Evolutionary conservation across 1,139 yeast genomes (phyloP).

Genomic region (Zygotorulaspora mrakii): DNA sequence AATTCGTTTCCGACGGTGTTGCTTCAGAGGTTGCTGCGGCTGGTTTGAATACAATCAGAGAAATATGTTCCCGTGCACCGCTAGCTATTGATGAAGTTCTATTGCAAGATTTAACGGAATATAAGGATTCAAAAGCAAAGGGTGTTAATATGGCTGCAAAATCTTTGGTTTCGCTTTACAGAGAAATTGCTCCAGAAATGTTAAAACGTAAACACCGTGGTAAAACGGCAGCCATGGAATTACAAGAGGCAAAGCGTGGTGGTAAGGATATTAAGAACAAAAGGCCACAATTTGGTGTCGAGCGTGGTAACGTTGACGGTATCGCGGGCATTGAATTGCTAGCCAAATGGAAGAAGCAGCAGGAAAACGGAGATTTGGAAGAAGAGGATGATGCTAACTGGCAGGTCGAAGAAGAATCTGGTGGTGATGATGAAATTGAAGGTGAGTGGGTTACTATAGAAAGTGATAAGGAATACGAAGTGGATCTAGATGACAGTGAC

Average conservation of each 20-base stretch:
- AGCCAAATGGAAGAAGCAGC: constrained; percentile 68
- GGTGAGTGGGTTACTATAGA: constrained; percentile 56
- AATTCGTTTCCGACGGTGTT: constrained; percentile 96
- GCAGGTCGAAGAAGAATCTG: constrained; percentile 51
- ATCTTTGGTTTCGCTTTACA: constrained; percentile 75
- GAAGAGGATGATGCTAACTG: constrained; percentile 61
- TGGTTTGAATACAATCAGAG: constrained; percentile 91
- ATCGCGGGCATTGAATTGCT: constrained; percentile 89
- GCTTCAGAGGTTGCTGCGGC: constrained; percentile 98
- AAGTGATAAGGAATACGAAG: constrained; percentile 51
- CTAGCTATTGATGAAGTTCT: constrained; percentile 83
- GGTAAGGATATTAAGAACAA: constrained; percentile 31
- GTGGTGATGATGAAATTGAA: constrained; percentile 43
- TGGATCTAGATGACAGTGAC: constrained; percentile 45
- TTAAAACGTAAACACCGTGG: constrained; percentile 86
- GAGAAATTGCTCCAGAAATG: constrained; percentile 97
- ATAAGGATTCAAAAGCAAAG: constrained; percentile 89
- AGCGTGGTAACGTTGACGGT: constrained; percentile 53
- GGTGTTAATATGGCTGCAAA: constrained; percentile 94
- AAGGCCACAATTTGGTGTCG: constrained; percentile 70
- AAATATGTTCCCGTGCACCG: constrained; percentile 88
- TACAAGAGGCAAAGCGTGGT: constrained; percentile 52
- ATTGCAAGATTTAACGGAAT: constrained; percentile 83
- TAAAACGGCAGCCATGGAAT: constrained; percentile 77
- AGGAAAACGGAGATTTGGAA: constrained; percentile 57